Conservation (phyloP, 2,329 filamentous ascomycete genomes). For the Phaeophleospora eucalypticola region DNA sequence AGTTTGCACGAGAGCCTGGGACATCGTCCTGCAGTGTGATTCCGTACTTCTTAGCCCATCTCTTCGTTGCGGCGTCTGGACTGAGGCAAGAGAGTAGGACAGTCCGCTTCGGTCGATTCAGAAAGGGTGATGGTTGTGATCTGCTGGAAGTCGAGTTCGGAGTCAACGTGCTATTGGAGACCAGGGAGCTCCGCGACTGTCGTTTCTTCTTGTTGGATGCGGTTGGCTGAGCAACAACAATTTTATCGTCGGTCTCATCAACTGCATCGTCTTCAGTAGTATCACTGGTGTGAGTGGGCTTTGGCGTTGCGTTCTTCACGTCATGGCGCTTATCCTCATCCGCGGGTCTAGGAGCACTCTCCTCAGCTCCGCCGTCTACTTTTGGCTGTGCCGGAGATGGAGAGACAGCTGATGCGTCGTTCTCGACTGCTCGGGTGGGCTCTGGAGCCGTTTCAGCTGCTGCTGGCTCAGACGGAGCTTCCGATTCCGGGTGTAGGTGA, state of each 20-base stretch:
- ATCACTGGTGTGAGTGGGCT: neutral
- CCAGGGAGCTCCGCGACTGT: neutral
- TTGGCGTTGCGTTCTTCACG: neutral
- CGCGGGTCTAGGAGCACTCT: too few species aligned
- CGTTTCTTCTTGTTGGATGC: slow-evolving; percentile 1
- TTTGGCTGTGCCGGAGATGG: too few species aligned
- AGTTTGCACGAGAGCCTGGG: slow-evolving; percentile 29
- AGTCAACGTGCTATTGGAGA: neutral
- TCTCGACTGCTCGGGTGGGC: too few species aligned
- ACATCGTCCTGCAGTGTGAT: slow-evolving; percentile 30
- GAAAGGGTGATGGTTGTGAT: neutral
- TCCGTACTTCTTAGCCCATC: slow-evolving; percentile 35
- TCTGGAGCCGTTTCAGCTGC: too few species aligned
- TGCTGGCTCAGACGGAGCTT: too few species aligned
- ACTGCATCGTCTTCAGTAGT: neutral
- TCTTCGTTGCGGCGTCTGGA: slow-evolving; percentile 14
- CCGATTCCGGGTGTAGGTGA: too few species aligned
- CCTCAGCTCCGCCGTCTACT: too few species aligned
- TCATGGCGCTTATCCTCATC: neutral
- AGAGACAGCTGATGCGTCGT: too few species aligned
- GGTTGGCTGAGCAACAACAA: neutral
- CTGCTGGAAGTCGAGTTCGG: neutral
- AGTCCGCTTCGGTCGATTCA: slow-evolving; percentile 5
- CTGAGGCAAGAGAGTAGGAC: slow-evolving; percentile 22
- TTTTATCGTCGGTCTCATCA: neutral